Evolutionary conservation across 441 rosid species (phyloP), one percentile per base, ranked within the genome.

Genomic region (Euphorbia celastroides): DNA sequence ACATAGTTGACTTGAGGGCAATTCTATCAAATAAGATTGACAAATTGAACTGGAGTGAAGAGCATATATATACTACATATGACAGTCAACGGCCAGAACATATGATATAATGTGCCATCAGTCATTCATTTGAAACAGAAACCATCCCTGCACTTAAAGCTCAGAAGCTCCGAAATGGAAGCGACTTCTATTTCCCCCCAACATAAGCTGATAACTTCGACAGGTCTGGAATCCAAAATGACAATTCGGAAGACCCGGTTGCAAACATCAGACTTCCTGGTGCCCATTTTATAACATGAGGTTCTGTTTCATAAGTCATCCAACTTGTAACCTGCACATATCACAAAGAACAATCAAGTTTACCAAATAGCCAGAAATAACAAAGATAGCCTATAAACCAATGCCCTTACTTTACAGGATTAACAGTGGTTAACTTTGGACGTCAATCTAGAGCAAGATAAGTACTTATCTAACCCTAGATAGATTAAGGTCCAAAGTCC

Each of bases 231-330:
- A 91, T 69, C 87, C 95, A 86, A 79, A 91, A 85, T 1, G 96
- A 91, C 50, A 93, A 80, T 71, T 93, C 97, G 1, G 91, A 87
- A 13, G 94, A 87, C 23, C 94, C 97, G 0, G 96, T 93, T 6
- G 86, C 97, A 71, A 93, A 89, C 96, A 89, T 86, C 27, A 90
- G 97, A 69, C 78, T 87, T 75, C 97, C 97, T n/a, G 96, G 92
- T 14, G 92, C 87, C 97, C 99, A 94, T 75, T 85, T 94, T 63
- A 91, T 84, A 8, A 86, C 86, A 28, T 87, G 94, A 59, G 99
- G 84, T 77, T 87, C 97, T 3, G 75, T 82, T 28, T 84, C 90
- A n/a, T 81, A 60, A 68, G 85, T 84, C 84, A 90, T 79, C 98
- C 98, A 93, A 79, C 83, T 88, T 58, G 90, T 86, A 59, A 88